These are phyloP conservation scores for Talaromyces amestolkiae DNA, from an alignment of 2,329 filamentous ascomycete species.

Conservation along the genomic window DNA sequence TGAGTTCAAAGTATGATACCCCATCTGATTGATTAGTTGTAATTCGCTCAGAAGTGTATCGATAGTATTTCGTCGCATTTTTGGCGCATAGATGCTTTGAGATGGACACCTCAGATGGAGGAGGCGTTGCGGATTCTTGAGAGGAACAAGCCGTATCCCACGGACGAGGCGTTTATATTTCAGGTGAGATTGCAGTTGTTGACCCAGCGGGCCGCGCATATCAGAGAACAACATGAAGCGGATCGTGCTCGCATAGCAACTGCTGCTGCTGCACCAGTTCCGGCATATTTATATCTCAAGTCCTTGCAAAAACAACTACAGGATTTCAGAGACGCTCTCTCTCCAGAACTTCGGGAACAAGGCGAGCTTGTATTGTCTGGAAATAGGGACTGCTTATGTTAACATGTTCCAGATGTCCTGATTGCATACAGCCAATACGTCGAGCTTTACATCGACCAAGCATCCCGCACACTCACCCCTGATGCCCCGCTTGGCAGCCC, in stretches of 20 bases:
- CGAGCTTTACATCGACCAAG: constrained; percentile 30
- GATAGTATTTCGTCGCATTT: constrained; percentile 36
- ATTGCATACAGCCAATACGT: constrained; percentile 30
- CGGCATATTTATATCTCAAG: constrained; percentile 30
- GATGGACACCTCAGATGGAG: constrained; percentile 43
- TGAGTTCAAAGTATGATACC: constrained; percentile 30
- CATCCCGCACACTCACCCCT: constrained; percentile 27
- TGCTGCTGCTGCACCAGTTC: neutral
- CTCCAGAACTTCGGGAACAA: constrained; percentile 23
- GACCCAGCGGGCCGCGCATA: constrained; percentile 30
- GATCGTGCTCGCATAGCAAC: constrained; percentile 20
- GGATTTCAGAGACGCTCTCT: constrained; percentile 31
- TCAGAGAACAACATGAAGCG: constrained; percentile 32
- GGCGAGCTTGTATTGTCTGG: constrained; percentile 16
- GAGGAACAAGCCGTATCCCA: constrained; percentile 26
- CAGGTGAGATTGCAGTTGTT: constrained; percentile 41
- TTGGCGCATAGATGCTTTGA: constrained; percentile 34
- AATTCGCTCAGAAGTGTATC: constrained; percentile 16
- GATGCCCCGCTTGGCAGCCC: constrained; percentile 17
- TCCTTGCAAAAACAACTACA: constrained; percentile 32
- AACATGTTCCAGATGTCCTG: constrained; percentile 26
- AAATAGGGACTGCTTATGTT: neutral
- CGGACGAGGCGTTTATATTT: constrained; percentile 32
- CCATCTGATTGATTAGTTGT: neutral
- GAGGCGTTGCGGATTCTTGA: constrained; percentile 32